These are phyloP conservation scores for Fennellomyces sp. DNA, from an alignment of 371 early-diverging fungal genomes.

Conservation along the genomic window DNA sequence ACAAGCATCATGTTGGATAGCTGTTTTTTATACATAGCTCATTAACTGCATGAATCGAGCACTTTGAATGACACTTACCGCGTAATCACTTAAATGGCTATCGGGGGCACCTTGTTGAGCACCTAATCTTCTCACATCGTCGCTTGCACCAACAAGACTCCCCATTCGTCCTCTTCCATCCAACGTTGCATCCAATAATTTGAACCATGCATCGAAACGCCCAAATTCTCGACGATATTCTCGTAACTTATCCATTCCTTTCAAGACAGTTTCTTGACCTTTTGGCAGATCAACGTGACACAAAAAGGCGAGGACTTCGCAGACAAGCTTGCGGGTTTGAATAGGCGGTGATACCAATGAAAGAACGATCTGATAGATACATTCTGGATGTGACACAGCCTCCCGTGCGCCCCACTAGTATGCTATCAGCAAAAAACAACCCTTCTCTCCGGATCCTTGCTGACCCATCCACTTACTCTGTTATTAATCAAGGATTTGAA, in stretches of 20 bases:
- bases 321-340: constrained; percentile 77
- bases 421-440: background rate
- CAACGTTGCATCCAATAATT: constrained; percentile 73
- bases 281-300: constrained; percentile 81
- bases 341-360: constrained; percentile 81
- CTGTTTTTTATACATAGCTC: constrained; percentile 16
- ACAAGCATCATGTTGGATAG: constrained; percentile 84
- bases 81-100: constrained; percentile 79
- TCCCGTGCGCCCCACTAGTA: constrained; percentile 81
- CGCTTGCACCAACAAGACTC: constrained; percentile 79
- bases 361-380: constrained; percentile 72
- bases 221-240: constrained; percentile 62
- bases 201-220: constrained; percentile 84
- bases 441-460: background rate
- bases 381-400: constrained; percentile 72
- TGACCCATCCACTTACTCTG: constrained; percentile 35
- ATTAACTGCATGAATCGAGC: background rate
- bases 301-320: constrained; percentile 82
- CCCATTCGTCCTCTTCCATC: constrained; percentile 85
- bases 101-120: constrained; percentile 65
- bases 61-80: constrained; percentile 42
- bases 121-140: constrained; percentile 65
- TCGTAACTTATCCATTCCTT: constrained; percentile 67
- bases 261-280: constrained; percentile 81
- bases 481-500: constrained; percentile 80